Conservation (phyloP, 2,329 filamentous ascomycete species). For the Berkeleyomyces basicola region DNA sequence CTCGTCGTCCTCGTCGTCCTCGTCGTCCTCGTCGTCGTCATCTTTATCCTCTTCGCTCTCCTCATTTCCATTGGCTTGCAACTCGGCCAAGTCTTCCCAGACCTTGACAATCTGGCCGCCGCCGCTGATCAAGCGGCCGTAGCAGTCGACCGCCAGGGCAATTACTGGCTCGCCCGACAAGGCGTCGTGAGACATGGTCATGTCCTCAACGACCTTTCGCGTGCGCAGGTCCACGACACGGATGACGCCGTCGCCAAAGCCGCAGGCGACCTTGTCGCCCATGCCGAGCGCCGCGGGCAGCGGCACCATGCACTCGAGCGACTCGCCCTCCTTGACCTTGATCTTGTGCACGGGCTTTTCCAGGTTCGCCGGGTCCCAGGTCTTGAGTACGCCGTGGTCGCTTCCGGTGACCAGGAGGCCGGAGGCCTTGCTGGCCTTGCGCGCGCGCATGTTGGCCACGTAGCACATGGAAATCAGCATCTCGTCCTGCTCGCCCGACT, state of each 20-base stretch:
- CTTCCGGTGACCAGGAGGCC: conserved; percentile 63
- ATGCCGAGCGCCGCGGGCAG: conserved; percentile 21
- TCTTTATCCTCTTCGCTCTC: conserved; percentile 33
- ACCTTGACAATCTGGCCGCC: conserved; percentile 78
- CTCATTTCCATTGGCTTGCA: conserved; percentile 27
- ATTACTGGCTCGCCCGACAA: conserved; percentile 57
- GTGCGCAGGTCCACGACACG: conserved; percentile 54
- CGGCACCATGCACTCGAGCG: conserved; percentile 38
- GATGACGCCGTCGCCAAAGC: conserved; percentile 64
- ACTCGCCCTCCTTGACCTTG: conserved; percentile 33
- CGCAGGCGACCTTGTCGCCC: conserved; percentile 64
- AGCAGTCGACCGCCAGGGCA: conserved; percentile 66
- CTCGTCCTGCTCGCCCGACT: conserved; percentile 89
- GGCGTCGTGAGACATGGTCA: conserved; percentile 58
- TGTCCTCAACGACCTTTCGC: conserved; percentile 39
- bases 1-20: conserved; percentile 26
- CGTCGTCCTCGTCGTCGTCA: conserved; percentile 26
- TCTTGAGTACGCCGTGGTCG: conserved; percentile 63
- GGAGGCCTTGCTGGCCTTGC: conserved; percentile 41
- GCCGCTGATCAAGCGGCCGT: conserved; percentile 74
- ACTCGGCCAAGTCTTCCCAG: conserved; percentile 64
- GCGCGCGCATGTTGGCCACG: conserved; percentile 58
- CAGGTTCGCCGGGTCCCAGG: conserved; percentile 93
- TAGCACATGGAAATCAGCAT: conserved; percentile 71
- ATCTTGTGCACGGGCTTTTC: conserved; percentile 28